Conservation (phyloP, 495 filamentous ascomycete genomes). For the Lentithecium fluviatile region DNA sequence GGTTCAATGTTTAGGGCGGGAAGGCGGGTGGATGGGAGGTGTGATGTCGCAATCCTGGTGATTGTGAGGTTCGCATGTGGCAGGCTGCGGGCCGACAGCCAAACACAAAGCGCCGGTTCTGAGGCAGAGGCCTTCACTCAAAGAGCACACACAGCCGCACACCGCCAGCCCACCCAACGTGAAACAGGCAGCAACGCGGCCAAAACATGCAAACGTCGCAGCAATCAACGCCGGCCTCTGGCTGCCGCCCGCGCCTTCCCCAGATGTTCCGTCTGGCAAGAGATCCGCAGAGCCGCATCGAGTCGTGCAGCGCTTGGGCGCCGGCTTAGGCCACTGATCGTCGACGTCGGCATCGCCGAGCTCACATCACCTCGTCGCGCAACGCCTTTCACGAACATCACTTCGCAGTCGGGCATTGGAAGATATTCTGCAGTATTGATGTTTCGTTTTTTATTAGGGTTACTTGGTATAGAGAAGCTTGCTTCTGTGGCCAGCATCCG, state of each 20-base stretch:
- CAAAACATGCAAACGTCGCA: constrained; percentile 9
- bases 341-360: neutral
- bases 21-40: neutral
- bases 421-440: neutral
- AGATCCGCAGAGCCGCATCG: constrained; percentile 21
- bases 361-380: neutral
- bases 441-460: constrained; percentile 38
- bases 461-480: constrained; percentile 38
- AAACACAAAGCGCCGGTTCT: neutral
- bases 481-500: constrained; percentile 49
- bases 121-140: too few species aligned
- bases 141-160: too few species aligned
- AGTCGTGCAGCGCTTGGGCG: neutral
- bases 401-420: neutral
- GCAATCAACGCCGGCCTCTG: neutral
- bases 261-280: constrained; percentile 4
- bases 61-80: neutral
- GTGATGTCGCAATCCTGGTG: neutral
- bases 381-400: neutral
- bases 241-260: neutral
- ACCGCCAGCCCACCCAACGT: too few species aligned
- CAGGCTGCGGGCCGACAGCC: neutral
- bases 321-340: neutral
- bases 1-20: too few species aligned
- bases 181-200: too few species aligned